Base-by-base conservation (phyloP, 768 basidiomycete species). In the Boletus barrowsii region DNA sequence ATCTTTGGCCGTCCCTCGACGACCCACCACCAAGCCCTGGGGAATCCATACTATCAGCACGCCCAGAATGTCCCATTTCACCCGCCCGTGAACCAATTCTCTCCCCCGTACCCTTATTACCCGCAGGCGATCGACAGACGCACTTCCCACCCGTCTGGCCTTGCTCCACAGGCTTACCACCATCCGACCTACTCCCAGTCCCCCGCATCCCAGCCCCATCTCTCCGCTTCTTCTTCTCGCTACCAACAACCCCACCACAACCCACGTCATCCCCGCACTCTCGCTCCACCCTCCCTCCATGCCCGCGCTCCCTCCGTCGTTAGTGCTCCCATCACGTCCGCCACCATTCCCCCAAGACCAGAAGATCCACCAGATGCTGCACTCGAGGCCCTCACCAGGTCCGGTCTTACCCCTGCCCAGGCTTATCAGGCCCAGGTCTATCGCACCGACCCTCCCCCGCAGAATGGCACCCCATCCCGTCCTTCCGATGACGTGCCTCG, bases 1-100 rank as follows among this genome's bases (percentile, higher is more conserved):
- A 92, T 93, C 74, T 93, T 93, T 72, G 90, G 90, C 24, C 81
- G 90, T 24, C 87, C 89, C 48, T 81, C 82, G 47, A 73, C 77
- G 43, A 59, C 75, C 32, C 83, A 83, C 68, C 85, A 84, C 61
- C 72, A 73, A 54, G 54, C 62, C 15, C 47, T 32, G 42, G 51
- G 39, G 37, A 30, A 36, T 39, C 51, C 59, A 41, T 56, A 54
- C 62, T 56, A 56, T 44, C 62, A 67, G 46, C 60, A 58, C 46
- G 41, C 46, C 30, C 57, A 61, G 47, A 54, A 52, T 45, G 51
- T 24, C 29, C 45, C 56, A 33, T 60, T 63, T 48, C 62, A 65
- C 58, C 62, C 50, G 11, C 66, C 60, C 47, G 59, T 52, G 64
- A 62, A 56, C 15, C 69, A 62, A 62, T 69, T 57, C 49, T 70